Evolutionary conservation across 495 filamentous ascomycete genomes (phyloP), one percentile per base, ranked within the genome.

Genomic region (Sporormia fimetaria): DNA sequence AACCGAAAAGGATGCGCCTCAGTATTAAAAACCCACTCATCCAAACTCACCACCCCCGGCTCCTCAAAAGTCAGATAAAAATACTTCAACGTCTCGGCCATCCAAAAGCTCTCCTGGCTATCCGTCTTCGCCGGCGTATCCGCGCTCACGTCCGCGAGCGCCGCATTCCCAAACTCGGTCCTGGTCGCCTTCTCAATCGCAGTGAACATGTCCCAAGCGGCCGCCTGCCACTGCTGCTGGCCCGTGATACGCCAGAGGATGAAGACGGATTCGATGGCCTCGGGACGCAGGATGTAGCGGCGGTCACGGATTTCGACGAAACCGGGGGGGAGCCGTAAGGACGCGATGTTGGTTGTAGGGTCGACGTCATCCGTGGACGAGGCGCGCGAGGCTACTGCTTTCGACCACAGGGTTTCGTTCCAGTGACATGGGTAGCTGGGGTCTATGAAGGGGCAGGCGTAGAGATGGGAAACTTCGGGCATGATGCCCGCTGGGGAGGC

Each of bases 181-280:
- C 65, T 62, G 3, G 80, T 81, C 29, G 67, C 61, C 40, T 68
- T 69, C 20, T 71, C 64, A 25, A 87, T 78, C 23, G 68, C 67
- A 27, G 65, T 60, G 55, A 83, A 90, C 80, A 90, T 87, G 16
- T 68, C 67, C 83, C 83, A 90, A 10, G 82, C 83, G 7, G 70
- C 60, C 8, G 85, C 80, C 42, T 75, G 68, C 21, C 80, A 65
- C 10, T 68, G 68, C 24, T 68, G 61, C 37, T 81, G 70, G 8
- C 83, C 83, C 0, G 83, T 86, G 28, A 85, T 75, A 3, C 83
- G 71, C 49, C 83, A 86, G 52, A 85, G 67, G 33, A 83, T 65
- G 57, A 87, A 90, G 2, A 87, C 61, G 26, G 75, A 58, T 37
- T 63, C 60, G 33, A 63, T 63, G 1, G 51, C 66, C 32, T 66